phyloP scores from a whole-genome alignment of 306 rosid species.

The Hippophae gyantsensis region DNA sequence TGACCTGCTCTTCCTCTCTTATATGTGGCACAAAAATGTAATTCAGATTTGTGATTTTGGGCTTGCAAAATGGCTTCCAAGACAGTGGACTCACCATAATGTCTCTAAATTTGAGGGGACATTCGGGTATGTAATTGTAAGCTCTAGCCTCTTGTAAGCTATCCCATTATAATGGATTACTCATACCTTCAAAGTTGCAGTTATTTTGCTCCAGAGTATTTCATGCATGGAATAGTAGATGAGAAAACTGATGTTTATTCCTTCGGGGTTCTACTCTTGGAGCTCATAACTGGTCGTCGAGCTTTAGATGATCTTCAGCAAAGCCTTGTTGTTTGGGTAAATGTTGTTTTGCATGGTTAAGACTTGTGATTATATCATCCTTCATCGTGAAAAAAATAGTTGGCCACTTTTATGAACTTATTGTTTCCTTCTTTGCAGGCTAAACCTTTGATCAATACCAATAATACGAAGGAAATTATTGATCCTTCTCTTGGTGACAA shows the following conservation, averaged over 20 bases:
- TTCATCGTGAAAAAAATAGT: too few species aligned
- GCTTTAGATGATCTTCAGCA: conserved; percentile 49
- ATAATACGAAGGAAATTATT: conserved; percentile 36
- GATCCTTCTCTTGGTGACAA: conserved; percentile 56
- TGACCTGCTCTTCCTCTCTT: neutral
- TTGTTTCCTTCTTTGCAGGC: conserved; percentile 36
- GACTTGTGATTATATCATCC: too few species aligned
- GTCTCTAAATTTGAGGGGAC: conserved; percentile 81
- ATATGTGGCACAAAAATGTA: conserved; percentile 1
- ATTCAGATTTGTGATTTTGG: conserved; percentile 91
- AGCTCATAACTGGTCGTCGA: conserved; percentile 68
- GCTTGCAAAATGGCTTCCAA: conserved; percentile 82
- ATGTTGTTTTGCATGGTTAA: conserved; percentile 8
- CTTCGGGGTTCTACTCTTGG: conserved; percentile 71
- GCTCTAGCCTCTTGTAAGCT: neutral
- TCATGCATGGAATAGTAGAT: conserved; percentile 63
- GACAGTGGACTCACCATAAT: conserved; percentile 50
- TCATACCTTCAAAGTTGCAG: conserved; percentile 29
- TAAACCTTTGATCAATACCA: conserved; percentile 48
- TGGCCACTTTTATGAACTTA: neutral
- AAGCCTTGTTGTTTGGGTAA: conserved; percentile 69
- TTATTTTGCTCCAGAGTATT: conserved; percentile 83
- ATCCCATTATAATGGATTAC: neutral
- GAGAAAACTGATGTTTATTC: conserved; percentile 84
- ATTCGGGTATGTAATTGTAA: conserved; percentile 42